A percentile compares a stretch with the other conserved stretches of the same genome.
These are phyloP conservation scores for Hylodesmum podocarpum DNA, from an alignment of 306 rosid genomes.

Conservation along the genomic window DNA sequence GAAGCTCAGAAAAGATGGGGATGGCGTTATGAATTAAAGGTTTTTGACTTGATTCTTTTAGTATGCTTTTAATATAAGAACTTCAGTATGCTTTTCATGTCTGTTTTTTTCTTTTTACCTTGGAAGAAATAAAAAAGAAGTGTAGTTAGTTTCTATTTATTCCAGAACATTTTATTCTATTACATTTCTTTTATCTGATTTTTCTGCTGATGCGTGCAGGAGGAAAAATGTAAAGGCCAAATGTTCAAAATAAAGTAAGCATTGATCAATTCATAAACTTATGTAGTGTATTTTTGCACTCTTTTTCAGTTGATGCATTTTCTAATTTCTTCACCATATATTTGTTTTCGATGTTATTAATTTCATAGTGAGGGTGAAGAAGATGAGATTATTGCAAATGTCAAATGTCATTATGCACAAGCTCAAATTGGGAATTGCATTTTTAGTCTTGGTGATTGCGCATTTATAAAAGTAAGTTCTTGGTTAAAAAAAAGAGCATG, in stretches of 20 bases:
- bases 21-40: constrained; percentile 96
- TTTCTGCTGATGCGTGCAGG: constrained; percentile 57
- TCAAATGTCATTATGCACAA: constrained; percentile 79
- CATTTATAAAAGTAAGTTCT: constrained; percentile 63
- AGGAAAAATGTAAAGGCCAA: constrained; percentile 39
- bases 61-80: constrained; percentile 11
- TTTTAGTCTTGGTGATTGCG: constrained; percentile 85
- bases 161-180: background rate
- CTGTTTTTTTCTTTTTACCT: background rate
- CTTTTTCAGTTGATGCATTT: constrained; percentile 9
- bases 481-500: background rate
- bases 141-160: constrained; percentile 8
- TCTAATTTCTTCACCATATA: constrained; percentile 5
- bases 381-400: constrained; percentile 69
- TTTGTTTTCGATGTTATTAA: constrained; percentile 18
- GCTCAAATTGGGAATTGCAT: constrained; percentile 53
- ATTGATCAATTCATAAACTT: constrained; percentile 4
- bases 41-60: constrained; percentile 29
- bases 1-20: constrained; percentile 91
- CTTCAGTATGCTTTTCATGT: background rate
- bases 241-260: constrained; percentile 60
- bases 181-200: constrained; percentile 11
- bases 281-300: background rate
- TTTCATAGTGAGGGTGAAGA: constrained; percentile 69
- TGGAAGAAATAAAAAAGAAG: background rate